A percentile compares a stretch with the other conserved stretches of the same genome.
These are phyloP conservation scores for Vanderwaltozyma polyspora DNA, from an alignment of 805 yeast species.

Conservation along the genomic window DNA sequence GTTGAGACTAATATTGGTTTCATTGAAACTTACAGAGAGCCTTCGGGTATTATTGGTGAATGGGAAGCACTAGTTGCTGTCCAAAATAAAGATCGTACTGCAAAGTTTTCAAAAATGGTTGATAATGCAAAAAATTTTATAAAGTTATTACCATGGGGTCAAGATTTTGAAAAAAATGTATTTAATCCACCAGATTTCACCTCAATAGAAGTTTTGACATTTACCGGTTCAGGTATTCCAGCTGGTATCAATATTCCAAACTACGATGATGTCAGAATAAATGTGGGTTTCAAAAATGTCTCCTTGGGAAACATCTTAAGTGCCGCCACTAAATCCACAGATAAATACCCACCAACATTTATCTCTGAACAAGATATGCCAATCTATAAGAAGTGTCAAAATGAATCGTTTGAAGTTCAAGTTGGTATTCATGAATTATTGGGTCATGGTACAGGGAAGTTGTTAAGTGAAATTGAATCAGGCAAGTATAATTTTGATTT, in stretches of 20 bases:
- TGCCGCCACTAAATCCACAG: slow-evolving; percentile 45
- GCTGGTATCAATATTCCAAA: slow-evolving; percentile 92
- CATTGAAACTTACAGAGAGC: slow-evolving; percentile 88
- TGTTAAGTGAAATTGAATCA: slow-evolving; percentile 48
- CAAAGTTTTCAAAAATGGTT: slow-evolving; percentile 63
- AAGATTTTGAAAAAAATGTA: slow-evolving; percentile 65
- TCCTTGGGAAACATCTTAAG: slow-evolving; percentile 77
- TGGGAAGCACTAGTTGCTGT: slow-evolving; percentile 89
- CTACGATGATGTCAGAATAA: slow-evolving; percentile 79
- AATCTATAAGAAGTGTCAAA: slow-evolving; percentile 57
- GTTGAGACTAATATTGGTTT: slow-evolving; percentile 80
- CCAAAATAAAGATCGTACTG: slow-evolving; percentile 80
- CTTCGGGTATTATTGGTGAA: slow-evolving; percentile 84
- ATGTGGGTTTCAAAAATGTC: slow-evolving; percentile 79
- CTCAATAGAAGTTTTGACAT: slow-evolving; percentile 77
- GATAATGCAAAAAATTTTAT: slow-evolving; percentile 55
- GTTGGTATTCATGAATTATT: slow-evolving; percentile 87
- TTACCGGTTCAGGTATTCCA: slow-evolving; percentile 84
- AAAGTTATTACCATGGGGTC: slow-evolving; percentile 63
- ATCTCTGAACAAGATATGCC: slow-evolving; percentile 41
- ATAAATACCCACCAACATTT: slow-evolving; percentile 57
- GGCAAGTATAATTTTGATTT: slow-evolving; percentile 65
- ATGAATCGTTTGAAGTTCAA: slow-evolving; percentile 82
- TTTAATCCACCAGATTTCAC: slow-evolving; percentile 91
- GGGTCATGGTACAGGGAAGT: slow-evolving; percentile 87